Evolutionary conservation across 495 filamentous ascomycete genomes (phyloP).

Genomic region (Bathelium albidoporum): DNA sequence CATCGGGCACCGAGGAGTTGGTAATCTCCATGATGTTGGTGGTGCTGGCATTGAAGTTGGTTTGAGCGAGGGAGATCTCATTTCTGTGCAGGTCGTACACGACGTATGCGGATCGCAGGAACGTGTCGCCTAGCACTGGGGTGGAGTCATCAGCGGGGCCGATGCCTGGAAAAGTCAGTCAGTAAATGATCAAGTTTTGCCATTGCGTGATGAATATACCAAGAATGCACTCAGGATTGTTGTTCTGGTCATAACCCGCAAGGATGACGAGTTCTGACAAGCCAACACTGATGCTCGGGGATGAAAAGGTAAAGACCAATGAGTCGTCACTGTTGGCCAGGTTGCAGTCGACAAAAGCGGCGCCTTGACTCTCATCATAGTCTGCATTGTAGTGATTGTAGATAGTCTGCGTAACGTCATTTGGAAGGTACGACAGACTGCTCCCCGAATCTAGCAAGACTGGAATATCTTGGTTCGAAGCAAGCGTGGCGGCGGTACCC

Average conservation of each 20-base stretch:
- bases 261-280: conserved; percentile 72
- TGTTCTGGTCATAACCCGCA: conserved; percentile 35
- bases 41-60: conserved; percentile 63
- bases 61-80: conserved; percentile 77
- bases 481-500: conserved; percentile 39
- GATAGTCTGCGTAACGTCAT: conserved; percentile 52
- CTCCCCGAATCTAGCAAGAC: conserved; percentile 88
- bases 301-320: conserved; percentile 55
- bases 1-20: conserved; percentile 58
- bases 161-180: conserved; percentile 53
- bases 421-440: conserved; percentile 78
- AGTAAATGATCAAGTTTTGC: not conserved
- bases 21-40: conserved; percentile 64
- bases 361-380: conserved; percentile 47
- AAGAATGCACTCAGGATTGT: conserved; percentile 48
- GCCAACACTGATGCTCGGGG: conserved; percentile 60
- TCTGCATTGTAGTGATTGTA: conserved; percentile 54
- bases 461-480: conserved; percentile 48
- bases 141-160: conserved; percentile 54
- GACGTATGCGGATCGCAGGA: conserved; percentile 82
- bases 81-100: conserved; percentile 87
- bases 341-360: conserved; percentile 64
- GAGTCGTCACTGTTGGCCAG: conserved; percentile 44
- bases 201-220: conserved; percentile 35
- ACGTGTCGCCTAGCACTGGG: conserved; percentile 80